A percentile compares a stretch with the other conserved stretches of the same genome.
These are phyloP conservation scores for Fusarium napiforme DNA, from an alignment of 2,329 filamentous ascomycete genomes.

Conservation along the genomic window DNA sequence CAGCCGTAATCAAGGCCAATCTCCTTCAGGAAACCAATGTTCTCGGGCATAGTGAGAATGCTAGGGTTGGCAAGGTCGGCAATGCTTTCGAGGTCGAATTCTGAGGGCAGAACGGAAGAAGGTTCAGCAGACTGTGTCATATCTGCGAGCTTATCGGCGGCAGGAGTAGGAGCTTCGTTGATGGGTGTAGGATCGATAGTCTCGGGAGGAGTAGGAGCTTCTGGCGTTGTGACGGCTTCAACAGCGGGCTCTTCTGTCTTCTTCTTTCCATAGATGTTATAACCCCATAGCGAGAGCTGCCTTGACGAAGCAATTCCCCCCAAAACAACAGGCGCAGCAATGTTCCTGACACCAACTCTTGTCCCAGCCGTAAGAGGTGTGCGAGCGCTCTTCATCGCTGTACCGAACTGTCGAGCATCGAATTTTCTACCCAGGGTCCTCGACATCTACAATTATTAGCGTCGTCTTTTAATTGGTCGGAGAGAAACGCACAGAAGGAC, in stretches of 20 bases:
- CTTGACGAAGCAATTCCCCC: slow-evolving; percentile 48
- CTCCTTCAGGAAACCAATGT: slow-evolving; percentile 83
- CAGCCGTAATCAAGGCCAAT: slow-evolving; percentile 90
- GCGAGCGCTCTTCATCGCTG: slow-evolving; percentile 42
- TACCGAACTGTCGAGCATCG: slow-evolving; percentile 52
- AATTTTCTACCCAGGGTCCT: slow-evolving; percentile 46
- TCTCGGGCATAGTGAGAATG: slow-evolving; percentile 73
- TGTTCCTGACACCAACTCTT: slow-evolving; percentile 36
- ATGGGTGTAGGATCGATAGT: slow-evolving; percentile 20
- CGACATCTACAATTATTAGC: slow-evolving; percentile 34
- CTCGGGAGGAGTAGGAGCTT: slow-evolving; percentile 34
- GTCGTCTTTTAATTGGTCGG: neutral
- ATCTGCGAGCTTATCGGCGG: slow-evolving; percentile 36
- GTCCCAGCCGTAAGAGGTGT: slow-evolving; percentile 35
- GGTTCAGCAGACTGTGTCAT: slow-evolving; percentile 30
- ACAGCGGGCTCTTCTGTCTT: slow-evolving; percentile 38
- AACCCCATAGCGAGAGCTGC: slow-evolving; percentile 51
- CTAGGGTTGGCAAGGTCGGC: slow-evolving; percentile 53
- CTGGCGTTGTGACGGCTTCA: slow-evolving; percentile 24
- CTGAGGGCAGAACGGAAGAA: slow-evolving; percentile 41
- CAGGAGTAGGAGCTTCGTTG: slow-evolving; percentile 30
- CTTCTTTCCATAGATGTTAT: slow-evolving; percentile 42
- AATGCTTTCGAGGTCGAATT: slow-evolving; percentile 50
- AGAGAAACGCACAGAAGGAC: slow-evolving; percentile 44
- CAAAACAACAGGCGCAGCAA: slow-evolving; percentile 45